Base-by-base conservation (phyloP, 306 rosid species). In the Cucurbita argyrosperma region DNA sequence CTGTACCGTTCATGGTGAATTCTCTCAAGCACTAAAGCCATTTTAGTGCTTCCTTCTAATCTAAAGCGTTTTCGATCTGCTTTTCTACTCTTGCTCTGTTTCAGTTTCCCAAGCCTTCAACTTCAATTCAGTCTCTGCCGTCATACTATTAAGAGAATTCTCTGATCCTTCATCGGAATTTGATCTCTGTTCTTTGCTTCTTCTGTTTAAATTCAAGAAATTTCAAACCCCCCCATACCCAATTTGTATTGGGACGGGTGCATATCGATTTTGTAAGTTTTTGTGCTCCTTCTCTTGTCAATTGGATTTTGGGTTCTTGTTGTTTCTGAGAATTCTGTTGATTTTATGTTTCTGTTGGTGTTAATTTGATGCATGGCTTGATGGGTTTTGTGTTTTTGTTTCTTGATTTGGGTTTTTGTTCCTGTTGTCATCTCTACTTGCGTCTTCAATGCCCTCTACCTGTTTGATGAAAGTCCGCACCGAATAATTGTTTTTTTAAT, bases 1-100 rank as follows among this genome's bases (percentile, higher is more conserved):
- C 64, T 76, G 70, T 79, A 71, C 71, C 87, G 88, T 82, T 87
- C 96, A 79, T 45, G 70, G 84, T 79, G 89, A 85, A 83, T 89
- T 75, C 68, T 81, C 86, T 46, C 79, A 68, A 76, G 49, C 82
- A 71, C 84, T 84, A 78, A 11, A 14, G 6, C 76, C 74, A 46
- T 76, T 72, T 77, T 39, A 59, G 60, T 86, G 81, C 83, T 90
- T 82, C 83, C 82, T 90, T 82, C 83, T 81, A 79, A 69, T 88
- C 86, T 79, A 75, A 76, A 76, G 77, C 82, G 74, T 79, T 71
- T 81, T 75, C 80, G 76, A 83, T 71, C 78, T 46, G 63, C 76
- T 74, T 49, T 72, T 81, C 56, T 26, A 50, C 52, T 55, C 64
- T 37, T 23, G 53, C 76, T 78, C 83, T 69, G 68, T 73, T 72